phyloP scores from a whole-genome alignment of 2,329 filamentous ascomycete genomes.

The Lasiodiplodia sp. region DNA sequence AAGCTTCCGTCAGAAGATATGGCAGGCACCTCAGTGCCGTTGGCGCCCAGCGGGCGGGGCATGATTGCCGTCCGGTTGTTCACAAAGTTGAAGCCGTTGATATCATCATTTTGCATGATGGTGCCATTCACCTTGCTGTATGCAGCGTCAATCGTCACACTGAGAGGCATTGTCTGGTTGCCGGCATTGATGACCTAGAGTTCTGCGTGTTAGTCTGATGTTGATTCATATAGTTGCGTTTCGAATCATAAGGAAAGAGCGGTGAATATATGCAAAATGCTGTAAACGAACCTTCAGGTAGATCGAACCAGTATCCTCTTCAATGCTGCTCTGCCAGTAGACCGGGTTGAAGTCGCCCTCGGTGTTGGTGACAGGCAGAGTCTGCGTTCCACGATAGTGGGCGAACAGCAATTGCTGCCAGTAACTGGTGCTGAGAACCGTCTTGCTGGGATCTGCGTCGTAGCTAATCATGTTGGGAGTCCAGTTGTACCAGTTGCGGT shows the following conservation, averaged over 20 bases:
- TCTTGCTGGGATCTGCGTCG: conserved; percentile 40
- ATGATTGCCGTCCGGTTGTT: conserved; percentile 37
- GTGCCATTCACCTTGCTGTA: conserved; percentile 40
- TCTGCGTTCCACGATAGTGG: conserved; percentile 39
- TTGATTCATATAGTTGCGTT: neutral
- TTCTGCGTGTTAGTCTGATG: neutral
- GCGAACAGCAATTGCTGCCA: conserved; percentile 43
- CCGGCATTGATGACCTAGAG: conserved; percentile 37
- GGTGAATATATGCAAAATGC: neutral
- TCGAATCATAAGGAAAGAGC: neutral
- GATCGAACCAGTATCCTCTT: conserved; percentile 31
- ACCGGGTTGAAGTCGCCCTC: conserved; percentile 41
- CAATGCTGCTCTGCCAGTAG: conserved; percentile 41
- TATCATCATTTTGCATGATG: conserved; percentile 35
- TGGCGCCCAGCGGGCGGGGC: conserved; percentile 33
- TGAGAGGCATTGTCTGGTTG: conserved; percentile 35
- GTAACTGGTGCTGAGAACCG: conserved; percentile 41
- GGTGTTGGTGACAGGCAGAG: conserved; percentile 38
- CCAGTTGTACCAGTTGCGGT: conserved; percentile 45
- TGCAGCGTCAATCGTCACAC: conserved; percentile 33
- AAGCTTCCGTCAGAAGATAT: conserved; percentile 31
- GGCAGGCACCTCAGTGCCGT: conserved; percentile 23
- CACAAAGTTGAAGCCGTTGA: conserved; percentile 38
- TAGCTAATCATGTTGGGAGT: conserved; percentile 43
- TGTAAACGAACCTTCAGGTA: conserved; percentile 32